Evolutionary conservation across 495 filamentous ascomycete species (phyloP), one percentile per base, ranked within the genome.

Genomic region (Penicillium ucsense): DNA sequence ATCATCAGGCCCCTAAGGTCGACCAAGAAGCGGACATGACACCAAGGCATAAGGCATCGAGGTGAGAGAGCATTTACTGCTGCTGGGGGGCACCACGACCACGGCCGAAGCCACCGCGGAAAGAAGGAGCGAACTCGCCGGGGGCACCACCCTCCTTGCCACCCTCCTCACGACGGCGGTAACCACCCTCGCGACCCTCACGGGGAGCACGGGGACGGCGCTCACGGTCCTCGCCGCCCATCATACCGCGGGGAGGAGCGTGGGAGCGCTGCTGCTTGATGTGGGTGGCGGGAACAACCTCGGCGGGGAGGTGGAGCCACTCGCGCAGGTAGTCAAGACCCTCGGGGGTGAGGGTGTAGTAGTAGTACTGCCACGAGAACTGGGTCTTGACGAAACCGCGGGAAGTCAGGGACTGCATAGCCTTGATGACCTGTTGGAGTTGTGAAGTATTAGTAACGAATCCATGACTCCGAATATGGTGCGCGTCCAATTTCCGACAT

Each of bases 331-430:
- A 98, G 81, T 96, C 91, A 67, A 98, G 90, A 78, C 92, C 92
- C 68, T 96, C 91, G 61, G 89, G 89, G 69, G 92, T 98, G 68
- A 98, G 84, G 72, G 94, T 98, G 84, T 98, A 98, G 85, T 98
- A 98, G 83, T 96, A 98, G 84, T 90, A 97, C 79, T 98, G 92
- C 92, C 92, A 98, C 52, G 89, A 94, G 85, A 98, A 98, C 72
- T 89, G 92, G 59, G 92, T 98, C 86, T 97, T 97, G 75, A 98
- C 80, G 73, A 83, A 98, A 68, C 89, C 89, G 70, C 91, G 89
- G 63, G 92, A 97, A 77, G 82, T 90, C 63, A 98, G 81, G 51
- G 92, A 98, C 80, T 98, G 92, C 75, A 79, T 80, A 55, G 92
- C 94, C 83, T 98, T 98, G 81, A 98, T 86, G 69, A 98, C 89